Conservation (phyloP, 768 basidiomycete genomes). For the Holtermannia corniformis region DNA sequence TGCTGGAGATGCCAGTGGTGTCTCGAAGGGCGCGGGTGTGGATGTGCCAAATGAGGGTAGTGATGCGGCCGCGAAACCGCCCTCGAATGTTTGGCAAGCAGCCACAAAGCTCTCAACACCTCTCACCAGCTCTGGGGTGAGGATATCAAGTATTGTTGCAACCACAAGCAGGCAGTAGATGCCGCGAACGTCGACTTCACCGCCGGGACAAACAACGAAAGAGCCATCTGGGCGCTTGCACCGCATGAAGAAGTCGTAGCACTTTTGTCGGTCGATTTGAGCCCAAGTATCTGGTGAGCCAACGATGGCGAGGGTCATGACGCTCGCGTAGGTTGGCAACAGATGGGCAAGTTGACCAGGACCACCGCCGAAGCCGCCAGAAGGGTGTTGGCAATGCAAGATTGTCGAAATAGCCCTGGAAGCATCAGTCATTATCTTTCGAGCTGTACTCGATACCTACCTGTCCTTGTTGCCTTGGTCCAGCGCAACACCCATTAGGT, state of each 20-base stretch:
- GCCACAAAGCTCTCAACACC: slow-evolving; percentile 71
- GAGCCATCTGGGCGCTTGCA: slow-evolving; percentile 89
- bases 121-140: slow-evolving; percentile 76
- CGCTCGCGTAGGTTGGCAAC: slow-evolving; percentile 78
- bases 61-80: slow-evolving; percentile 76
- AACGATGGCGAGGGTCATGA: slow-evolving; percentile 72
- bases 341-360: slow-evolving; percentile 73
- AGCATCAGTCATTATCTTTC: background rate
- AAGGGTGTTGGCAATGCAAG: slow-evolving; percentile 67
- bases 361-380: slow-evolving; percentile 87
- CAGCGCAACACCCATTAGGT: slow-evolving; percentile 62
- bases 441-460: slow-evolving; percentile 42
- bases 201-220: slow-evolving; percentile 75
- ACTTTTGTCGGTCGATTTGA: slow-evolving; percentile 63
- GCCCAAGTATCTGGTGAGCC: slow-evolving; percentile 76
- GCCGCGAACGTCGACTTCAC: slow-evolving; percentile 92
- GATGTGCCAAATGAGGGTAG: slow-evolving; percentile 52
- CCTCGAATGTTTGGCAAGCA: slow-evolving; percentile 89
- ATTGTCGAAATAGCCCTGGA: slow-evolving; percentile 69
- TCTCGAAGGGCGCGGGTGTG: background rate
- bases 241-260: slow-evolving; percentile 84
- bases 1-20: slow-evolving; percentile 3
- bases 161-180: slow-evolving; percentile 83
- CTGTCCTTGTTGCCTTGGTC: slow-evolving; percentile 68
- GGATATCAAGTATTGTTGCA: slow-evolving; percentile 69